Evolutionary conservation across 2,329 filamentous ascomycete genomes (phyloP).

Genomic region (Colletotrichum siamense): DNA sequence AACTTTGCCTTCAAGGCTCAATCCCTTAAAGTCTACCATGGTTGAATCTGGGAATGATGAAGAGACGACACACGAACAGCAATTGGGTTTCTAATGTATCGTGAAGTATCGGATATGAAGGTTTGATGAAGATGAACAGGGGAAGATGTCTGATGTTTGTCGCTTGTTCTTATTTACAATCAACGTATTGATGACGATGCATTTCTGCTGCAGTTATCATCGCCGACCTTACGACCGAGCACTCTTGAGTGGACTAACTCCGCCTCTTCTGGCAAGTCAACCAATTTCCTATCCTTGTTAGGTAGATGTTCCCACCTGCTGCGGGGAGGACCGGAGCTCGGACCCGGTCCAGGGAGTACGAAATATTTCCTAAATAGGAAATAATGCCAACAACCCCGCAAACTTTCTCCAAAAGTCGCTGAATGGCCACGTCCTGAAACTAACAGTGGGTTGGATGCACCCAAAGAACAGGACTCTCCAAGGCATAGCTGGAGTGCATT

Average conservation of each 20-base stretch:
- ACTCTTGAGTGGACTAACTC: not conserved
- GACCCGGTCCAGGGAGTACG: not conserved
- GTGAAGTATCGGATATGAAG: not conserved
- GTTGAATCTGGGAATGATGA: not conserved
- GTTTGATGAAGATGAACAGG: not conserved
- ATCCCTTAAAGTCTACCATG: slow-evolving; percentile 22
- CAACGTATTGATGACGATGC: not conserved
- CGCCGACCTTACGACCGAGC: not conserved
- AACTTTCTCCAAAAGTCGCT: not conserved
- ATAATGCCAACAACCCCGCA: not conserved
- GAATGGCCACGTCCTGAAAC: not conserved
- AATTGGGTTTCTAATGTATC: not conserved
- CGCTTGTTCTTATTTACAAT: not conserved
- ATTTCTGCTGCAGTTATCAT: not conserved
- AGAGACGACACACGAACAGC: not conserved
- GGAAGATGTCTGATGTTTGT: not conserved
- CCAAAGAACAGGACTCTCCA: not conserved
- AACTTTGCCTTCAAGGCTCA: slow-evolving; percentile 27
- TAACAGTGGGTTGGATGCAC: not conserved
- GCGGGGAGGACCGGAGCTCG: not conserved
- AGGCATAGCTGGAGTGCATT: not conserved
- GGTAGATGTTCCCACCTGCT: not conserved
- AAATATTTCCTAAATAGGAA: not conserved
- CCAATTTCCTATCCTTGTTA: not conserved
- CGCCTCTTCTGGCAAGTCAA: not conserved